These are phyloP conservation scores for Flaveria brownii DNA, from an alignment of 129 eudicot species.

Conservation along the genomic window DNA sequence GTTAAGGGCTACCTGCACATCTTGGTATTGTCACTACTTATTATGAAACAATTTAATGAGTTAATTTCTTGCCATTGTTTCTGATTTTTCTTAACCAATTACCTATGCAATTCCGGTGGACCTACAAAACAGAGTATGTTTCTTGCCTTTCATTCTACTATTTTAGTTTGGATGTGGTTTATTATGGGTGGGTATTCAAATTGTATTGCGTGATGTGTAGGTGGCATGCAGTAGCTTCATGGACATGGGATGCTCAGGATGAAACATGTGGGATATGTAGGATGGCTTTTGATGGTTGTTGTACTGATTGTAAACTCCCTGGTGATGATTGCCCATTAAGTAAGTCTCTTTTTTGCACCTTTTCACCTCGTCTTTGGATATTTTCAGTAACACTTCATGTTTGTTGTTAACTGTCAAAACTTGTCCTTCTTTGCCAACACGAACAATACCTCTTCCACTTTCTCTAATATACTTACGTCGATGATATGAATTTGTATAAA, in stretches of 20 bases:
- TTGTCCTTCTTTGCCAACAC: background rate
- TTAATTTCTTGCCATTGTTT: background rate
- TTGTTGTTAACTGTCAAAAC: background rate
- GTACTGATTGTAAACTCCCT: slow-evolving; percentile 93
- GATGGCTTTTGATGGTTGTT: slow-evolving; percentile 98
- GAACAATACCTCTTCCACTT: background rate
- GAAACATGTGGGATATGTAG: slow-evolving; percentile 97
- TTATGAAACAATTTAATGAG: background rate
- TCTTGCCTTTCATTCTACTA: background rate
- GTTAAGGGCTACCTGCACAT: background rate
- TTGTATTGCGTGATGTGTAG: slow-evolving; percentile 28
- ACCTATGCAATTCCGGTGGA: slow-evolving; percentile 35
- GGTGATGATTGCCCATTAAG: slow-evolving; percentile 95
- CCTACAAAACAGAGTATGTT: slow-evolving; percentile 58
- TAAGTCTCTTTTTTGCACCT: slow-evolving; percentile 36
- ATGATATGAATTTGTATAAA: background rate
- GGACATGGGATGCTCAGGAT: slow-evolving; percentile 99
- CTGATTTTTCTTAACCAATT: slow-evolving; percentile 45
- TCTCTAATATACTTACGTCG: background rate
- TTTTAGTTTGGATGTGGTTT: background rate
- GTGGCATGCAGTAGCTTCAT: slow-evolving; percentile 99
- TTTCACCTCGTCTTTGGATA: background rate
- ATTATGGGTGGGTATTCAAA: background rate
- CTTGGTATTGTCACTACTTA: background rate
- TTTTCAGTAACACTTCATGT: background rate